A percentile compares a stretch with the other conserved stretches of the same genome.
Conservation (phyloP, 768 basidiomycete species). For the Arthromyces matolae region DNA sequence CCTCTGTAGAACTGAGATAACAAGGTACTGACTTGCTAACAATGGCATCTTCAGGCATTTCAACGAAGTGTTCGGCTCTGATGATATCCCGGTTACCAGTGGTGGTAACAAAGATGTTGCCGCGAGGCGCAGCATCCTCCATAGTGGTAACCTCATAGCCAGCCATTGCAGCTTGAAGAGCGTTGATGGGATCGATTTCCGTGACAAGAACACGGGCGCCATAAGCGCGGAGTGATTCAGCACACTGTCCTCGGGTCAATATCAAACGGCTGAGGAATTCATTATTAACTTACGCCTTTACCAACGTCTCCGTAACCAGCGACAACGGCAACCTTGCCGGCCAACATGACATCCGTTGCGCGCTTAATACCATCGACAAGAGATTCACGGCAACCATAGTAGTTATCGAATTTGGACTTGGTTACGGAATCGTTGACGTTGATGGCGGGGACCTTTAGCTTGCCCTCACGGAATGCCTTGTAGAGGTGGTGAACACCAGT, state of each 20-base stretch:
- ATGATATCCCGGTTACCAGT: conserved; percentile 99
- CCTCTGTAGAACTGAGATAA: not conserved
- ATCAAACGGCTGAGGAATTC: not conserved
- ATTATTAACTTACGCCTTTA: conserved; percentile 76
- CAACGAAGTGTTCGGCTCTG: conserved; percentile 83
- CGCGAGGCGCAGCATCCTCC: conserved; percentile 89
- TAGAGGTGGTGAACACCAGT: conserved; percentile 99
- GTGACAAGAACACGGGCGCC: conserved; percentile 95
- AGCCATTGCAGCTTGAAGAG: conserved; percentile 99
- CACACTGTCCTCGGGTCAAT: conserved; percentile 62
- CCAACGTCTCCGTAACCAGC: conserved; percentile 99
- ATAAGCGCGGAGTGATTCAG: conserved; percentile 95
- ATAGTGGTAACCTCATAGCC: conserved; percentile 98
- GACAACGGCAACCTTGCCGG: conserved; percentile 98
- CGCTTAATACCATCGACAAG: conserved; percentile 99
- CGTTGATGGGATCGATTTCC: conserved; percentile 99
- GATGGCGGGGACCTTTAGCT: conserved; percentile 96
- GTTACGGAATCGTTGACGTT: conserved; percentile 99
- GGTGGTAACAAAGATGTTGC: conserved; percentile 95
- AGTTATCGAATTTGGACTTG: conserved; percentile 99
- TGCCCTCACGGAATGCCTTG: conserved; percentile 95
- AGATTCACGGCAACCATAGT: conserved; percentile 99
- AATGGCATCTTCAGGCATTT: conserved; percentile 97
- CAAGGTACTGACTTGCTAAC: conserved; percentile 79
- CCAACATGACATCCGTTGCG: conserved; percentile 99